Conservation (phyloP, 257 asterid species). For the Ligustrum vulgare region DNA sequence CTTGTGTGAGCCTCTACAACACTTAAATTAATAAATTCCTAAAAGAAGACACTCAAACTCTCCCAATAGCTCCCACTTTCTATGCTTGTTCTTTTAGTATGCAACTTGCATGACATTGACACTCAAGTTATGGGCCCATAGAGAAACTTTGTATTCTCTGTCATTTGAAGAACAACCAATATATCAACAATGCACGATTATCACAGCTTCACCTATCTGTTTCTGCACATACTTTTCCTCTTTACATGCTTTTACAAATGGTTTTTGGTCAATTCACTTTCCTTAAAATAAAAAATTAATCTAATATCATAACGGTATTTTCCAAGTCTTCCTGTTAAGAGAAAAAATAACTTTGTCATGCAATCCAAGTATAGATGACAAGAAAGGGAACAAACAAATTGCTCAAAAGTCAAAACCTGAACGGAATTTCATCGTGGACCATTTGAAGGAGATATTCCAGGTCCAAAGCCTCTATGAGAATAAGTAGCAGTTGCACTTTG, state of each 20-base stretch:
- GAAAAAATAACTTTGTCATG: conserved; percentile 3
- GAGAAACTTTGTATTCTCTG: background rate
- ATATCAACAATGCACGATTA: background rate
- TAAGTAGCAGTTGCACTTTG: conserved; percentile 77
- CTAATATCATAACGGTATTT: background rate
- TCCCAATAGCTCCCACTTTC: background rate
- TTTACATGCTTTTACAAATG: background rate
- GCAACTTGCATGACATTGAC: background rate
- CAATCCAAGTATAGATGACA: conserved; percentile 14
- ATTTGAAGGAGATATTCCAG: conserved; percentile 88
- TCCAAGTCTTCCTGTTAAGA: background rate
- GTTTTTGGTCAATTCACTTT: background rate
- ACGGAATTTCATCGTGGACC: conserved; percentile 80
- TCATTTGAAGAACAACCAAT: background rate
- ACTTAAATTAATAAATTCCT: background rate
- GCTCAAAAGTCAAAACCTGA: conserved; percentile 56
- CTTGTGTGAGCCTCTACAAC: background rate
- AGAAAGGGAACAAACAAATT: conserved; percentile 8
- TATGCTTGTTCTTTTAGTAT: background rate
- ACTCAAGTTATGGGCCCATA: background rate
- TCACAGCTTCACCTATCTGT: background rate
- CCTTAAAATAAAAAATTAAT: background rate
- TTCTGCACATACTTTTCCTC: background rate
- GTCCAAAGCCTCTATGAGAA: conserved; percentile 84
- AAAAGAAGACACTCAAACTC: background rate